Evolutionary conservation across 768 basidiomycete genomes (phyloP), one percentile per base, ranked within the genome.

Genomic region (Phanerodontia chrysosporium): DNA sequence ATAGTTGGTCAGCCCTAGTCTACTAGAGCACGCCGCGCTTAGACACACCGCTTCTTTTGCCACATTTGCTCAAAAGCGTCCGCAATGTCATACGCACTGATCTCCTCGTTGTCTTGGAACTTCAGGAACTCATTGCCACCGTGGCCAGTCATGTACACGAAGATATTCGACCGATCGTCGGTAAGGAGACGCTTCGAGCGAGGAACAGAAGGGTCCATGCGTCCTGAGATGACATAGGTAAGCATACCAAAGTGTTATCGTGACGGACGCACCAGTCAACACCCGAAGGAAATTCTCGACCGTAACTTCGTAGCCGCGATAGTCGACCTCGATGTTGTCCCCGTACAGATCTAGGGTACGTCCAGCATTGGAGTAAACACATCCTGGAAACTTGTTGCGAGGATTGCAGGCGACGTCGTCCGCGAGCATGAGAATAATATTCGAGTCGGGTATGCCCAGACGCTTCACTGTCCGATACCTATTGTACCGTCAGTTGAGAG

Each of bases 401-500:
- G 92, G 67, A 69, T 98, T 97, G 68, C 97, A 99, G 0, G 96
- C 91, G 1, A 83, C 91, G 70, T 98, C 97, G 71, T 99, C 97
- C 6, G 96, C 92, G 53, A 99, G 83, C 97, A 98, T 98, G 55
- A 99, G 86, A 72, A 99, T 96, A 71, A 99, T 98, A 66, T 98
- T 95, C 12, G 92, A 95, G 76, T 99, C 97, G 21, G 97, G 96
- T 59, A 99, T 97, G 14, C 97, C 97, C 10, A 99, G 83, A 7
- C 95, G 88, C 70, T 99, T 98, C 56, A 99, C 94, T 0, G 96
- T 98, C 58, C 97, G 92, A 70, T 98, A 98, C 92, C 93, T 95
- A 62, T 2, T 32, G 13, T 28, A 52, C 8, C n/a, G 21, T 27
- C 6, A 58, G 48, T n/a, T 35, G 45, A 18, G 21, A n/a, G 21